Evolutionary conservation across 805 yeast species (phyloP), one percentile per base, ranked within the genome.

Genomic region (Sugiyamaella marilandica): DNA sequence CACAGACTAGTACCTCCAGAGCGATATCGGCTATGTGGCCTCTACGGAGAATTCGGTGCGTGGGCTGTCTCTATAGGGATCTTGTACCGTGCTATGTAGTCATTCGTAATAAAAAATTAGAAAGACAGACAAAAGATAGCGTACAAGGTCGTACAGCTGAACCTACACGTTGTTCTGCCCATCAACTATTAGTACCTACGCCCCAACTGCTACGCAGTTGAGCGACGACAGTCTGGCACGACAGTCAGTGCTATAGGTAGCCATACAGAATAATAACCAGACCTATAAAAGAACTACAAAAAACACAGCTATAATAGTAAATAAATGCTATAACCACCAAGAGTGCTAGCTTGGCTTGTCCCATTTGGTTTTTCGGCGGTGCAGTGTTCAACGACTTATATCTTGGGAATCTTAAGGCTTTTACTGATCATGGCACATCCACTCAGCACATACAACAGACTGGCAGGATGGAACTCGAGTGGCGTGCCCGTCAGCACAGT

Each of bases 381-480:
- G n/a, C n/a, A n/a, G n/a, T n/a, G n/a, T 24, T 7, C 29, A 39
- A 10, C 43, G 21, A 19, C 13, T 62, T 69, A 83, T 51, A 92
- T 87, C 69, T 94, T 94, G 58, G 97, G 97, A 61, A 94, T 87
- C 63, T 85, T 87, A 58, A 94, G 76, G 54, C 92, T 84, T 75
- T 94, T 94, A 54, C 95, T 84, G 56, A 94, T 87, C 83, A 91
- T 90, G 51, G 87, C 85, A 68, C 92, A 86, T 8, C 99, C 99
- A 57, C 88, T 94, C 13, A 85, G 45, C 55, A 82, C 74, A 67
- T 88, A 94, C 3, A 82, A 68, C 3, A 79, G 58, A 11, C 82
- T 77, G 2, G 84, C 61, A 24, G 89, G 84, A 66, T 94, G 98
- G 70, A 90, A 77, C 68, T 87, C 97, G 47, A 79, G 74, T 41